phyloP scores from a whole-genome alignment of 2,329 filamentous ascomycete species.

The Immersiporthe knoxdaviesiana region DNA sequence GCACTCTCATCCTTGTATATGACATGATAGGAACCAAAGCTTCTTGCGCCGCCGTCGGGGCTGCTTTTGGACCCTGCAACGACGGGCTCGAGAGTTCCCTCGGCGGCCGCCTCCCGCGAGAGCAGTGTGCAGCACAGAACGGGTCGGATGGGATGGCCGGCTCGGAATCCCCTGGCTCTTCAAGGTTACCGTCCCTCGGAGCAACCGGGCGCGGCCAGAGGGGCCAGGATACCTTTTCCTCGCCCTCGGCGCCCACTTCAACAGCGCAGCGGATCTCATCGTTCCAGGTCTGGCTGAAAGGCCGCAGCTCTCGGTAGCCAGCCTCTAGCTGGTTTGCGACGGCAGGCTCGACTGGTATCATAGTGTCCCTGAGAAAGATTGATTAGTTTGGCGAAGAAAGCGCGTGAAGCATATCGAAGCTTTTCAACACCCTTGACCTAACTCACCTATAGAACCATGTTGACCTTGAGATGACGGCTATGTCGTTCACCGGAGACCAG shows the following conservation, averaged over 20 bases:
- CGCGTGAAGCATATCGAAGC: too few relatives aligned
- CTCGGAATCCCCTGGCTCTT: constrained; percentile 38
- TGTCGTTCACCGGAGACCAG: constrained; percentile 92
- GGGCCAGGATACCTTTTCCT: constrained; percentile 85
- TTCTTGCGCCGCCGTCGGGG: constrained; percentile 44
- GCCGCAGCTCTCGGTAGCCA: constrained; percentile 84
- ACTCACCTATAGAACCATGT: constrained; percentile 90
- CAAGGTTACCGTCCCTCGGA: neutral
- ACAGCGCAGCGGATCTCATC: constrained; percentile 90
- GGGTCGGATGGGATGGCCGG: constrained; percentile 55
- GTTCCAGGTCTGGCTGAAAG: constrained; percentile 90
- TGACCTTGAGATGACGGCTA: constrained; percentile 78
- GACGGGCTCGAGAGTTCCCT: constrained; percentile 52
- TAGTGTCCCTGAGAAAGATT: constrained; percentile 64
- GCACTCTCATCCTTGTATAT: constrained; percentile 79
- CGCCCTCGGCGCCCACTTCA: constrained; percentile 84
- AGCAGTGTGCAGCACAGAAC: constrained; percentile 64
- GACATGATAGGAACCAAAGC: constrained; percentile 77
- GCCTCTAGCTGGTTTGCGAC: constrained; percentile 91
- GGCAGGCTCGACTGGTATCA: constrained; percentile 82
- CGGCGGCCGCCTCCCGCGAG: constrained; percentile 61
- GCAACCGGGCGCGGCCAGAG: constrained; percentile 71
- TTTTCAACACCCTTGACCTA: too few relatives aligned
- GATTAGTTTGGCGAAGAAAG: neutral
- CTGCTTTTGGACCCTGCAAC: constrained; percentile 42